phyloP scores from a whole-genome alignment of 495 filamentous ascomycete species.

The Neurospora pannonica region DNA sequence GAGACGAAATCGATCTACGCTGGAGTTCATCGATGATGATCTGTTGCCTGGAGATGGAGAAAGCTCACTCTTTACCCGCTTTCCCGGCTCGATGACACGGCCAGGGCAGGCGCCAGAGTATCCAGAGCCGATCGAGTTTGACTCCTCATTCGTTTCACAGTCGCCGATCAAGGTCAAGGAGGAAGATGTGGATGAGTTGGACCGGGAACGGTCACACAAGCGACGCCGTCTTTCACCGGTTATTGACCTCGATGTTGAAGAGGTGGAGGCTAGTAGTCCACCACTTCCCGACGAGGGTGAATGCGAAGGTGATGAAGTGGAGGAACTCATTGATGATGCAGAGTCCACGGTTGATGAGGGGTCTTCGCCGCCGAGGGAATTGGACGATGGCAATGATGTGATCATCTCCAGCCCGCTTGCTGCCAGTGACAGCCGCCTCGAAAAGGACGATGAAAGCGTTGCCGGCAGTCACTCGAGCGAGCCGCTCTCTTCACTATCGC shows the following conservation, averaged over 20 bases:
- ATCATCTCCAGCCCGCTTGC: background rate
- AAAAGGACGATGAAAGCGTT: background rate
- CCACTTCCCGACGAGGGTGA: background rate
- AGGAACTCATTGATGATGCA: slow-evolving; percentile 17
- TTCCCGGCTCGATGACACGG: background rate
- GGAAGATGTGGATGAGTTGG: background rate
- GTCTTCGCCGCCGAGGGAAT: background rate
- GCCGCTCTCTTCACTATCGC: background rate
- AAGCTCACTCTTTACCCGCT: slow-evolving; percentile 3
- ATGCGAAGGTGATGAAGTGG: background rate
- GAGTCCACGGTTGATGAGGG: slow-evolving; percentile 9
- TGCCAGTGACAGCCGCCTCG: background rate
- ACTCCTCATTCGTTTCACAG: slow-evolving; percentile 16
- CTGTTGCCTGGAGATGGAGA: slow-evolving; percentile 6
- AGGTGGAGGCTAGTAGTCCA: slow-evolving; percentile 5
- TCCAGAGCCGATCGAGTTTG: slow-evolving; percentile 27
- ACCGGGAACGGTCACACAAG: slow-evolving; percentile 15
- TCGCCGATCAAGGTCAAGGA: slow-evolving; percentile 7
- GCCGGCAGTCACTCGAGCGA: background rate
- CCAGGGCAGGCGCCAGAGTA: slow-evolving; percentile 4
- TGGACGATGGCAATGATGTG: background rate
- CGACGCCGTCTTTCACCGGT: slow-evolving; percentile 15
- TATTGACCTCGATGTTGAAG: slow-evolving; percentile 5
- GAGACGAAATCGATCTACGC: slow-evolving; percentile 8
- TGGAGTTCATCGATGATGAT: slow-evolving; percentile 23